phyloP scores from a whole-genome alignment of 2,329 filamentous ascomycete genomes.

The Purpureocillium lavendulum region DNA sequence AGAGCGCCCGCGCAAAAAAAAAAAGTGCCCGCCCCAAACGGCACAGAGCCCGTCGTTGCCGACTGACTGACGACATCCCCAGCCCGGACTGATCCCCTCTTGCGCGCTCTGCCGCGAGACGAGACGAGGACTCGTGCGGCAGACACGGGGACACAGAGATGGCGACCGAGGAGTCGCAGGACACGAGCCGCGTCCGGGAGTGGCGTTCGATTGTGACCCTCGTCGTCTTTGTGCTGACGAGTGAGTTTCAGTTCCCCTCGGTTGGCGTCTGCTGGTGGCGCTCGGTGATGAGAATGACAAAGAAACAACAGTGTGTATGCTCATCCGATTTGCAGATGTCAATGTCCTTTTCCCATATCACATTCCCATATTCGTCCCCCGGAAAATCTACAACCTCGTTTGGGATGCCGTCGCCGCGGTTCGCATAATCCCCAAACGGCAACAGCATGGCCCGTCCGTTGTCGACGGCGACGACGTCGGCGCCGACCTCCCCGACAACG shows the following conservation, averaged over 20 bases:
- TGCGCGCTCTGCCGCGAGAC: too few relatives aligned
- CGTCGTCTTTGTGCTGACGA: slow-evolving; percentile 60
- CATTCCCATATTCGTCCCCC: slow-evolving; percentile 53
- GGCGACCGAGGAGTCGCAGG: slow-evolving; percentile 5
- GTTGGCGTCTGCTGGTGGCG: background rate
- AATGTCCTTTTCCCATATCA: slow-evolving; percentile 62
- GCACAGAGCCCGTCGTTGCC: too few relatives aligned
- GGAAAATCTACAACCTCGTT: slow-evolving; percentile 33
- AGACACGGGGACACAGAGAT: background rate
- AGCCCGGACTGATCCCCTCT: too few relatives aligned
- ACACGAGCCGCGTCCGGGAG: slow-evolving; percentile 37
- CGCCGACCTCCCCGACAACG: too few relatives aligned
- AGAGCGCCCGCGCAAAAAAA: too few relatives aligned
- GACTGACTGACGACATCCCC: too few relatives aligned
- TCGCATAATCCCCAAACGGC: slow-evolving; percentile 44
- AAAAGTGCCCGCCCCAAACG: too few relatives aligned
- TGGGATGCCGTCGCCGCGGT: slow-evolving; percentile 23
- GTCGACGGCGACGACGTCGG: slow-evolving; percentile 10
- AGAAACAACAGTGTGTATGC: too few relatives aligned
- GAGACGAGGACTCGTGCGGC: too few relatives aligned
- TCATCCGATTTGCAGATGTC: slow-evolving; percentile 40
- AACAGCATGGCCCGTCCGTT: slow-evolving; percentile 1
- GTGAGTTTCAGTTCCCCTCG: slow-evolving; percentile 38
- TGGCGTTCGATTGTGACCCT: slow-evolving; percentile 67
- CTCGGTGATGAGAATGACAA: background rate